phyloP scores from a whole-genome alignment of 495 filamentous ascomycete genomes.

The Aspergillus baeticus region DNA sequence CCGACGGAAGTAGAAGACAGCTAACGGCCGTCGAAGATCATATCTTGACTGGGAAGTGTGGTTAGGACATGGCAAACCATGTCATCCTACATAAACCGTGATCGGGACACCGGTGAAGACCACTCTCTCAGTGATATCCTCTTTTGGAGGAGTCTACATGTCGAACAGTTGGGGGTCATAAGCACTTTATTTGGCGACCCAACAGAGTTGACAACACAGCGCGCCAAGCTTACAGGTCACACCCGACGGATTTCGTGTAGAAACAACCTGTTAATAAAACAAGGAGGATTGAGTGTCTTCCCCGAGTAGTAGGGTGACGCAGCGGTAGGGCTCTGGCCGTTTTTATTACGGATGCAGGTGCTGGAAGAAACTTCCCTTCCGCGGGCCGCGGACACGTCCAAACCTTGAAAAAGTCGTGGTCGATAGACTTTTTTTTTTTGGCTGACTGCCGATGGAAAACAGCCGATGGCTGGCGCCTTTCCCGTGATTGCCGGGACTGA shows the following conservation, averaged over 20 bases:
- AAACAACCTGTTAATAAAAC: too few species aligned
- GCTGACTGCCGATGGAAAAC: too few species aligned
- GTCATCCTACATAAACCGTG: too few species aligned
- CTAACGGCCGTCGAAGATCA: not conserved
- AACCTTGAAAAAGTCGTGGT: not conserved
- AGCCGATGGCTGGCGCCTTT: too few species aligned
- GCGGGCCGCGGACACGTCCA: not conserved
- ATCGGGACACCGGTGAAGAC: too few species aligned
- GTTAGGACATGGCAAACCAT: too few species aligned
- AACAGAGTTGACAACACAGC: conserved; percentile 2
- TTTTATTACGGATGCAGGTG: not conserved
- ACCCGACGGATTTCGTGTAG: too few species aligned
- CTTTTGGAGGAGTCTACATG: not conserved
- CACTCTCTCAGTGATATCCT: not conserved
- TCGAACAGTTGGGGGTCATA: not conserved
- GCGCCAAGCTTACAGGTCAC: conserved; percentile 3
- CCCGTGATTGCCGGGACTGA: too few species aligned
- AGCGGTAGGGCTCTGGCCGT: too few species aligned
- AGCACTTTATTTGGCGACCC: not conserved
- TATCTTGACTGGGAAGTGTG: not conserved
- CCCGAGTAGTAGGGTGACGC: not conserved
- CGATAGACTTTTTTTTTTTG: too few species aligned
- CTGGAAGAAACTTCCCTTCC: not conserved
- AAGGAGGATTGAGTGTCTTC: not conserved
- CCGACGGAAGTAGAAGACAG: too few species aligned